A percentile compares a stretch with the other conserved stretches of the same genome.
phyloP scores from a whole-genome alignment of 1,284 basidiomycete genomes.

The Sphagnurus paluster region DNA sequence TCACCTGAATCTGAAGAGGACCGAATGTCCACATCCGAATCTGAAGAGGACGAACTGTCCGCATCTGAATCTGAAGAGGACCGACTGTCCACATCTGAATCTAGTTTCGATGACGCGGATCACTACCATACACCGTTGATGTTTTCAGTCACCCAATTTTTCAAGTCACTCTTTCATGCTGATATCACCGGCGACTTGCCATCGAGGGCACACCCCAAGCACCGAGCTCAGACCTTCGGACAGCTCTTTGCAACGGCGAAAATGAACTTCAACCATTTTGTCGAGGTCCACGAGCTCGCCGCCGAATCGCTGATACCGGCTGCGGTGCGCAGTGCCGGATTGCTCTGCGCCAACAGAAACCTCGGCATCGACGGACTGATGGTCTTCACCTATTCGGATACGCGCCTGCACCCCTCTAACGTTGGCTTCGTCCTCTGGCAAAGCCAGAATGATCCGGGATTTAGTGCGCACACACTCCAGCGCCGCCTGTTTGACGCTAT shows the following conservation, averaged over 20 bases:
- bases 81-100: too few relatives aligned
- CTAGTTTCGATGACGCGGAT: neutral
- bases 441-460: neutral
- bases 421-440: neutral
- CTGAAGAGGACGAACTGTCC: too few relatives aligned
- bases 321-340: neutral
- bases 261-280: neutral
- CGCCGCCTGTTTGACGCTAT: neutral
- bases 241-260: neutral
- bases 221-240: neutral
- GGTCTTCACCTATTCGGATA: neutral
- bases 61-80: too few relatives aligned
- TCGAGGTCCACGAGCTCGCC: neutral
- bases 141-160: neutral
- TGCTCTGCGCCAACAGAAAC: neutral
- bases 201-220: neutral
- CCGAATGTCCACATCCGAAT: too few relatives aligned
- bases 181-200: neutral
- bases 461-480: neutral
- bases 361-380: neutral
- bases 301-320: neutral
- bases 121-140: neutral
- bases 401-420: neutral
- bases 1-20: too few relatives aligned
- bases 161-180: neutral